Base-by-base conservation (phyloP, 345 rosid genomes). In the Eucalyptus victrix region DNA sequence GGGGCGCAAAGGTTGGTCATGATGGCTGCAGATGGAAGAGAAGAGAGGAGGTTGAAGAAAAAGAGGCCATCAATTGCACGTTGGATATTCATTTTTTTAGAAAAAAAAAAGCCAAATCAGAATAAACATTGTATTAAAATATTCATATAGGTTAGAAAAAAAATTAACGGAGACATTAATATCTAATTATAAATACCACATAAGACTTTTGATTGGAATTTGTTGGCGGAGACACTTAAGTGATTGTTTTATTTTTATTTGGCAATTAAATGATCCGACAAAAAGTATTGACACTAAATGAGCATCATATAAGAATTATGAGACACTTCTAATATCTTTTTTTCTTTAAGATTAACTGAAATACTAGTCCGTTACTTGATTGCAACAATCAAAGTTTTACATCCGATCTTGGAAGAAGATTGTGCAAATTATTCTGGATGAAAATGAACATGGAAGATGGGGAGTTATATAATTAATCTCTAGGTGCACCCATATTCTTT, bases 141-240 rank as follows among this genome's bases (percentile, higher is more conserved):
- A 26, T 32, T 30, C 67, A 60, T 13, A 5, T 60, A 60, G 15
- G 12, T 60, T 60, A 60, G n/a, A 60, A 51, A 51, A 60, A 58
- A 13, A 60, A 60, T 60, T 1, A 28, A 60, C 32, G 2, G 14
- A 28, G 16, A 12, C 4, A 60, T 28, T 12, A 28, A 60, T 60
- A 60, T 12, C 32, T 60, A 60, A 28, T 60, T 60, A 60, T 60
- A 60, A 60, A 60, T 3, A 26, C 16, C 32, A 60, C n/a, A 60
- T 11, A 12, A 0, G 67, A 56, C 32, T 60, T 5, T 28, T 60
- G 67, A 0, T 6, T 28, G 32, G 7, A 60, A 60, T 60, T 60
- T 60, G 7, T 60, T 28, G 16, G 0, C 1, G 15, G n/a, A 28
- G 7, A 12, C 7, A 60, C 15, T 60, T 60, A 26, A 11, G n/a